These are phyloP conservation scores for Globisporangium yorkense DNA, from an alignment of 352 stramenopile genomes.

Conservation along the genomic window DNA sequence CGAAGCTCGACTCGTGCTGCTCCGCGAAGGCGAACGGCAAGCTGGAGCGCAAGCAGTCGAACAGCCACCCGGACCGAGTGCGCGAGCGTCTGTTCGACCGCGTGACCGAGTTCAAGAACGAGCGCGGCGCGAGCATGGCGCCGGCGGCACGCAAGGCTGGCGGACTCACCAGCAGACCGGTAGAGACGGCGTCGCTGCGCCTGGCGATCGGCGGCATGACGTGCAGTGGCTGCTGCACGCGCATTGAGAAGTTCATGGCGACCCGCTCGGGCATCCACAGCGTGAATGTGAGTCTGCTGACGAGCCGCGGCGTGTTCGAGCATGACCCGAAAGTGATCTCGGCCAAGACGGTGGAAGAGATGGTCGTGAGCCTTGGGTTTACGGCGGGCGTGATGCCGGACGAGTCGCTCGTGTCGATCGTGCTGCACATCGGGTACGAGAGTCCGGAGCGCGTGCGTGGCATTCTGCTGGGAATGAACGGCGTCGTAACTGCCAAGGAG, in stretches of 20 bases:
- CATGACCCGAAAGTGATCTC: constrained; percentile 42
- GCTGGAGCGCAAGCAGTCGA: constrained; percentile 2
- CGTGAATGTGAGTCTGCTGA: constrained; percentile 65
- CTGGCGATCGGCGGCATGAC: constrained; percentile 81
- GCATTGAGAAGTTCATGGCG: constrained; percentile 69
- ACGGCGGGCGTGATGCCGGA: constrained; percentile 42
- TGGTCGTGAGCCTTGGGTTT: constrained; percentile 68
- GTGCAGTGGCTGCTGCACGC: constrained; percentile 82
- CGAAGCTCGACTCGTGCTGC: neutral
- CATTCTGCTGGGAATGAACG: constrained; percentile 24
- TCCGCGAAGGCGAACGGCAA: neutral
- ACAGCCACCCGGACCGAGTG: constrained; percentile 9
- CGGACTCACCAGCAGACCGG: neutral
- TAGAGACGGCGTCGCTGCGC: constrained; percentile 21
- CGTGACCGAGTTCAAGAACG: constrained; percentile 31
- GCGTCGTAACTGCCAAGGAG: constrained; percentile 23
- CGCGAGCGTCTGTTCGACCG: constrained; percentile 32
- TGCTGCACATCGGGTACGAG: constrained; percentile 40
- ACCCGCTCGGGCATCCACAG: constrained; percentile 43
- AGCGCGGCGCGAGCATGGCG: constrained; percentile 16
- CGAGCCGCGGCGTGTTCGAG: constrained; percentile 42
- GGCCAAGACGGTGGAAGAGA: constrained; percentile 51
- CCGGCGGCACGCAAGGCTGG: neutral
- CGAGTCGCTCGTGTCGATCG: constrained; percentile 44
- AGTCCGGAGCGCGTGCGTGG: constrained; percentile 15